Conservation (phyloP, 176 grass and related monocot genomes). For the Oryza meyeriana region DNA sequence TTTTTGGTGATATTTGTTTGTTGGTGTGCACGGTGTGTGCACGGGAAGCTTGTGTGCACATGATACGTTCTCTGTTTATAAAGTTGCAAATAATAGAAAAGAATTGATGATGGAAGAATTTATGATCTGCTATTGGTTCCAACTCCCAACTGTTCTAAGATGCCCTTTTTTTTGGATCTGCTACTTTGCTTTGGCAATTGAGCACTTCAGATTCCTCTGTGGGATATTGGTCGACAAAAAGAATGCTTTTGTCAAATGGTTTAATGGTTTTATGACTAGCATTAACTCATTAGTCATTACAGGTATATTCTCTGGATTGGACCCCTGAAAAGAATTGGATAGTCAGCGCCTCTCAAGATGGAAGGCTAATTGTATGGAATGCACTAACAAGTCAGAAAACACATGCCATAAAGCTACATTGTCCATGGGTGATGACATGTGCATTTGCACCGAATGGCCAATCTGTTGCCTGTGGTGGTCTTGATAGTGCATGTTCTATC, state of each 20-base stretch:
- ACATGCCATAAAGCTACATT: conserved; percentile 95
- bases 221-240: neutral
- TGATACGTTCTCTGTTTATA: no score
- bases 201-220: neutral
- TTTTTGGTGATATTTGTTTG: no score
- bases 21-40: no score
- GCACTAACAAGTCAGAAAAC: conserved; percentile 99
- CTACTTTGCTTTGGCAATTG: neutral
- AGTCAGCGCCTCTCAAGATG: conserved; percentile 92
- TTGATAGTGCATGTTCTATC: conserved; percentile 97
- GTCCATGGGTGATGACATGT: conserved; percentile 97
- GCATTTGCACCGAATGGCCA: conserved; percentile 95
- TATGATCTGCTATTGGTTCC: neutral
- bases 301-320: conserved; percentile 99
- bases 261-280: conserved; percentile 23
- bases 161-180: conserved; percentile 1
- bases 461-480: conserved; percentile 95
- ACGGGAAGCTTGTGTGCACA: no score
- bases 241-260: neutral
- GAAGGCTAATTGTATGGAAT: conserved; percentile 98
- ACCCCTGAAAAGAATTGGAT: conserved; percentile 97
- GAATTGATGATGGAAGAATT: neutral
- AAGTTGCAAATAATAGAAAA: neutral
- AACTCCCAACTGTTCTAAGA: neutral
- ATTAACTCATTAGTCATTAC: conserved; percentile 22